Evolutionary conservation across 2,329 filamentous ascomycete species (phyloP).

Genomic region (Trichoderma arundinaceum): DNA sequence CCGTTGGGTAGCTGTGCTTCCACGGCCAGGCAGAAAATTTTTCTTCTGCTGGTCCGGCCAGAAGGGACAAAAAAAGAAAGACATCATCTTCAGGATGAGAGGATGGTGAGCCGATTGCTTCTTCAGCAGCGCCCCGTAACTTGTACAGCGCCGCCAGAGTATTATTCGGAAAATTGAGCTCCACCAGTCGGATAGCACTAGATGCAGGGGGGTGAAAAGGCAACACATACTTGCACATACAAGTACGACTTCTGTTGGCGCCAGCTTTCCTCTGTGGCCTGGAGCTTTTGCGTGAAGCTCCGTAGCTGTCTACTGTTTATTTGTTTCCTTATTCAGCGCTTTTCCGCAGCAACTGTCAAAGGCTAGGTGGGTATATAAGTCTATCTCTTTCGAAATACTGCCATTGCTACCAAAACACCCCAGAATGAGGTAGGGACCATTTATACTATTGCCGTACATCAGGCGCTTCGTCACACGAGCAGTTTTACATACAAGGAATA

Average conservation of each 20-base stretch:
- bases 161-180: constrained; percentile 26
- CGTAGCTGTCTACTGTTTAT: no score
- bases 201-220: neutral
- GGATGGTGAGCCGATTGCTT: neutral
- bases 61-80: neutral
- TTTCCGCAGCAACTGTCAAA: no score
- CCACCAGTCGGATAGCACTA: constrained; percentile 29
- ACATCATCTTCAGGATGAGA: neutral
- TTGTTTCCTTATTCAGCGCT: no score
- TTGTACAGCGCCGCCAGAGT: neutral
- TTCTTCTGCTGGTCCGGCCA: neutral
- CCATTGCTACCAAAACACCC: no score
- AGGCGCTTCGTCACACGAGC: neutral
- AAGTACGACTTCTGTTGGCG: neutral
- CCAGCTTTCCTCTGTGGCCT: no score
- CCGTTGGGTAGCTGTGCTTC: constrained; percentile 26
- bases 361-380: no score
- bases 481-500: constrained; percentile 12
- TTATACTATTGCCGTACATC: neutral
- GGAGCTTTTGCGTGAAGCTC: no score
- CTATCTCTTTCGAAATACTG: no score
- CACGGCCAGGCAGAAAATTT: neutral
- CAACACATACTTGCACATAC: neutral
- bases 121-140: neutral
- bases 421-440: neutral